phyloP scores from a whole-genome alignment of 2,329 filamentous ascomycete species.

The Pezicula radicicola region DNA sequence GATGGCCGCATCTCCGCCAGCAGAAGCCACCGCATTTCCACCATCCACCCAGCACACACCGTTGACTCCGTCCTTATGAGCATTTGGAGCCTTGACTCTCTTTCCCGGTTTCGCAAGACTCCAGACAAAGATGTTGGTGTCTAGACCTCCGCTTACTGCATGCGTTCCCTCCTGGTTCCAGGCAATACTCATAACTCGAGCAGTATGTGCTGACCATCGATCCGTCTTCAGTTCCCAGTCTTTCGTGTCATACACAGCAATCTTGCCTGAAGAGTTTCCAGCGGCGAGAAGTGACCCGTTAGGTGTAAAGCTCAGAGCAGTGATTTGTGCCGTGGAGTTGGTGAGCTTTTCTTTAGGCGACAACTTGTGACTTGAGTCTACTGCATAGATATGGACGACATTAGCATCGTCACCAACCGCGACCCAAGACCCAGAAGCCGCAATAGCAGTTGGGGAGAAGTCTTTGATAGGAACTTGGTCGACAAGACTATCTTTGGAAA shows the following conservation, averaged over 20 bases:
- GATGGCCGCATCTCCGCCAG: slow-evolving; percentile 83
- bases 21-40: slow-evolving; percentile 66
- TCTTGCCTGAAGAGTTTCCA: slow-evolving; percentile 82
- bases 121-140: slow-evolving; percentile 93
- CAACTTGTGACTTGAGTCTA: slow-evolving; percentile 54
- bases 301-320: slow-evolving; percentile 78
- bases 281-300: slow-evolving; percentile 76
- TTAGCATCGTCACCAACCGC: slow-evolving; percentile 78
- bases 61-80: slow-evolving; percentile 94
- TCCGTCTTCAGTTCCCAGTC: slow-evolving; percentile 75
- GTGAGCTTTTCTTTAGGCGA: slow-evolving; percentile 45
- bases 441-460: slow-evolving; percentile 68
- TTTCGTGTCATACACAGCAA: slow-evolving; percentile 71
- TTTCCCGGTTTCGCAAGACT: slow-evolving; percentile 80
- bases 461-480: slow-evolving; percentile 54
- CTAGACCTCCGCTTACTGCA: slow-evolving; percentile 79
- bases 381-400: slow-evolving; percentile 70
- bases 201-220: slow-evolving; percentile 71
- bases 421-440: slow-evolving; percentile 63
- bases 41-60: slow-evolving; percentile 78
- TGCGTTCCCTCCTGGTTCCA: slow-evolving; percentile 80
- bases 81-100: slow-evolving; percentile 79
- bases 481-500: slow-evolving; percentile 58
- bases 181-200: slow-evolving; percentile 61
- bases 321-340: slow-evolving; percentile 69